phyloP scores from a whole-genome alignment of 192 early-diverging fungal species.

The Coemansia sp. region DNA sequence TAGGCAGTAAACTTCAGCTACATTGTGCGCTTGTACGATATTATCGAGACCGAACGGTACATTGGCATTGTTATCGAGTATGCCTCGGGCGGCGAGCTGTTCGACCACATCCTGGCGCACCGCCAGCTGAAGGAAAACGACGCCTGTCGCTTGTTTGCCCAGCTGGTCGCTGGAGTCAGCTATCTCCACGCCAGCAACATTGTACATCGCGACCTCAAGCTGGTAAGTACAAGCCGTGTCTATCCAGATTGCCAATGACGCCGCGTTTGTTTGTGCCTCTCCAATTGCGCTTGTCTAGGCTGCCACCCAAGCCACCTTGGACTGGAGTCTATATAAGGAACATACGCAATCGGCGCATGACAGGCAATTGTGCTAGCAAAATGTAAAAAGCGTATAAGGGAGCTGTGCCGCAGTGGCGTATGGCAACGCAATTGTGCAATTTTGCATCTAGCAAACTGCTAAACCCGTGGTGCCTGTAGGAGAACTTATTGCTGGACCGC shows the following conservation, averaged over 20 bases:
- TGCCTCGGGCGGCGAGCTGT: conserved; percentile 94
- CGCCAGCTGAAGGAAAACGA: conserved; percentile 90
- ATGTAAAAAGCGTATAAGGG: no score
- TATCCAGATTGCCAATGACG: not conserved
- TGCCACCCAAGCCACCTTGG: conserved; percentile 4
- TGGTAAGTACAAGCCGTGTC: conserved; percentile 57
- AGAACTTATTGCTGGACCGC: conserved; percentile 91
- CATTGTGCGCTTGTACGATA: conserved; percentile 91
- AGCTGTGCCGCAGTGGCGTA: no score
- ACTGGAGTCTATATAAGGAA: not conserved
- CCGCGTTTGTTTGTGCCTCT: no score
- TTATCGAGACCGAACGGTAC: conserved; percentile 93
- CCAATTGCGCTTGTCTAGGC: no score
- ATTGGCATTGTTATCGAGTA: conserved; percentile 98
- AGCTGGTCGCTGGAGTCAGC: conserved; percentile 84
- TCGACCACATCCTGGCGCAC: conserved; percentile 95
- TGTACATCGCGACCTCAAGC: conserved; percentile 95
- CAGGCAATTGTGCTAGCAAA: no score
- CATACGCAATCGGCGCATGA: no score
- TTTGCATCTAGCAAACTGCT: not conserved
- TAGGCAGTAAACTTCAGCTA: conserved; percentile 85
- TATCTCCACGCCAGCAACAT: conserved; percentile 92
- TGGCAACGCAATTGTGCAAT: not conserved
- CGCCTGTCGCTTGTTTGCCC: conserved; percentile 87
- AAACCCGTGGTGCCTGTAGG: conserved; percentile 47